phyloP scores from a whole-genome alignment of 257 asterid genomes.

The Solanum bukasovii region DNA sequence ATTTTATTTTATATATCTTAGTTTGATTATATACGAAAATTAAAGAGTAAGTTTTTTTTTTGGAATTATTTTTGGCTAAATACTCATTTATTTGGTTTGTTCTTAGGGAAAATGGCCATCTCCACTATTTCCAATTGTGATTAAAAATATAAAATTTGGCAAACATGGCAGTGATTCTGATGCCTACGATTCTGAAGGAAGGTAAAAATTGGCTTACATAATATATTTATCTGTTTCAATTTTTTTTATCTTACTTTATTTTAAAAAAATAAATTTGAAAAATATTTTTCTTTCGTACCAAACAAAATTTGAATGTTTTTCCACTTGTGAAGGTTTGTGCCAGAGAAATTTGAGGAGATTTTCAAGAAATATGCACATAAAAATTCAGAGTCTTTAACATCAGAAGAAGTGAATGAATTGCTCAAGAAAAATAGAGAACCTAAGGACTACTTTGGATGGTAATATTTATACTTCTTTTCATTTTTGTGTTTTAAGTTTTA shows the following conservation, averaged over 20 bases:
- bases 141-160: conserved; percentile 45
- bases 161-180: conserved; percentile 78
- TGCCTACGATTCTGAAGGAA: conserved; percentile 68
- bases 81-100: background rate
- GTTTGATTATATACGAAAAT: background rate
- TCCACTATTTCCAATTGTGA: conserved; percentile 49
- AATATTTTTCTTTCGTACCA: background rate
- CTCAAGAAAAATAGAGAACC: conserved; percentile 1
- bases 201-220: conserved; percentile 23
- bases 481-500: background rate
- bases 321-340: background rate
- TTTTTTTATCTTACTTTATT: too few species aligned
- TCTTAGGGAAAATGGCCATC: conserved; percentile 63
- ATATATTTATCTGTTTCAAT: background rate
- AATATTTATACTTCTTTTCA: background rate
- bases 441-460: conserved; percentile 3
- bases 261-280: background rate
- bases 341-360: conserved; percentile 1
- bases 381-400: background rate
- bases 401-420: background rate
- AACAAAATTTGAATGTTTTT: background rate
- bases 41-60: background rate
- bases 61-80: background rate
- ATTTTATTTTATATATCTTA: background rate
- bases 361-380: background rate